phyloP scores from a whole-genome alignment of 805 yeast genomes.

The Isabelozyma gotoi region DNA sequence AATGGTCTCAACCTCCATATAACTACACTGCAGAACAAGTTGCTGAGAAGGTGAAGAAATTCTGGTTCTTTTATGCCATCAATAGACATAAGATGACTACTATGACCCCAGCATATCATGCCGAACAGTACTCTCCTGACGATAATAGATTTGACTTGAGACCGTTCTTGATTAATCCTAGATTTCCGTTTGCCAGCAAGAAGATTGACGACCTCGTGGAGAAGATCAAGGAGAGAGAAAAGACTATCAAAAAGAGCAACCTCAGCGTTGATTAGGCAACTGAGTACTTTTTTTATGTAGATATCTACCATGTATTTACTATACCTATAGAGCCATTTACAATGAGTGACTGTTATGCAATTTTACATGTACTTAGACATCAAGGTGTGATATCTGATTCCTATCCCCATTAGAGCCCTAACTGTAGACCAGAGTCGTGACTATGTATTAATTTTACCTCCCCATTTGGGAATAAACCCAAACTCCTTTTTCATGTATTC shows the following conservation, averaged over 20 bases:
- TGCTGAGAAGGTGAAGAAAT: conserved; percentile 88
- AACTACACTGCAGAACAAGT: conserved; percentile 77
- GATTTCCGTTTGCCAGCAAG: conserved; percentile 84
- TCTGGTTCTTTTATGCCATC: conserved; percentile 90
- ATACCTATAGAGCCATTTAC: too few relatives aligned
- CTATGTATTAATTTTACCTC: conserved; percentile 26
- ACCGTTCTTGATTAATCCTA: conserved; percentile 91
- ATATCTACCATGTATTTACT: neutral
- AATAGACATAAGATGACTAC: conserved; percentile 97
- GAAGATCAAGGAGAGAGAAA: conserved; percentile 44
- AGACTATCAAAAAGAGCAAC: conserved; percentile 22
- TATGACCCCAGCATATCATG: conserved; percentile 96
- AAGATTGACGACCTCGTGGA: conserved; percentile 81
- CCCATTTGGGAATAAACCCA: conserved; percentile 39
- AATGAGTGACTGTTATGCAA: too few relatives aligned
- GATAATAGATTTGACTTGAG: conserved; percentile 95
- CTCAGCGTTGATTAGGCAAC: conserved; percentile 47
- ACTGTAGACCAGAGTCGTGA: too few relatives aligned
- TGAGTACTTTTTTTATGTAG: conserved; percentile 1
- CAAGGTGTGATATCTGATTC: too few relatives aligned
- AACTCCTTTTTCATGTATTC: conserved; percentile 28
- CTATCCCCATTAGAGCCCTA: too few relatives aligned
- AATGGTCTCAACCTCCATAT: conserved; percentile 75
- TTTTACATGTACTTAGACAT: too few relatives aligned
- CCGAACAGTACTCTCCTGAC: conserved; percentile 97